Percentiles rank a stretch among this genome's conserved stretches.
These are phyloP conservation scores for Metarhizium guizhouense DNA, from an alignment of 2,329 filamentous ascomycete genomes.

Conservation along the genomic window DNA sequence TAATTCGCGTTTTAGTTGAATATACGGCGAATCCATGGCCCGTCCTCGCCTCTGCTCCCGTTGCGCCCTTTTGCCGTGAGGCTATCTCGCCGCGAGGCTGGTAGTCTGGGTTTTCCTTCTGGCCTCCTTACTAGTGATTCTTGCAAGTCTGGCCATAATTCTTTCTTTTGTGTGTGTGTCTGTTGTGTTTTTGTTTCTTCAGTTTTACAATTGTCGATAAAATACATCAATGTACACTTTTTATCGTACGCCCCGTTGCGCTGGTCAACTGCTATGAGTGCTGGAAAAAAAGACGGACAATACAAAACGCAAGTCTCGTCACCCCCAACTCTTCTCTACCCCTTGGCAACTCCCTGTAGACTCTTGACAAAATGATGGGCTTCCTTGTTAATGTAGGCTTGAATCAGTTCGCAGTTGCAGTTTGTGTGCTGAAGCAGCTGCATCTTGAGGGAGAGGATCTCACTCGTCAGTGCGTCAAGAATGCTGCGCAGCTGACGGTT, in stretches of 20 bases:
- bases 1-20: too few species aligned
- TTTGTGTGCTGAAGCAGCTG: conserved; percentile 13
- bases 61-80: not conserved
- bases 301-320: not conserved
- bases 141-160: not conserved
- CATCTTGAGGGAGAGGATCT: conserved; percentile 16
- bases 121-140: not conserved
- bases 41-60: not conserved
- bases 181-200: too few species aligned
- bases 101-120: not conserved
- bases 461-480: conserved; percentile 10
- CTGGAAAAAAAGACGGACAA: too few species aligned
- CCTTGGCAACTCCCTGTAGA: not conserved
- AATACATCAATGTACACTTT: not conserved
- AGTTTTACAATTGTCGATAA: too few species aligned
- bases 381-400: conserved; percentile 13
- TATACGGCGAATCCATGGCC: too few species aligned
- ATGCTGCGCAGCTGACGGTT: conserved; percentile 8
- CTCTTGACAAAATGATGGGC: conserved; percentile 10
- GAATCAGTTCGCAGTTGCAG: conserved; percentile 15
- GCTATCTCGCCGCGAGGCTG: not conserved
- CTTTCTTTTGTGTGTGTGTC: too few species aligned
- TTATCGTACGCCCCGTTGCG: not conserved
- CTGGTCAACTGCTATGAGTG: too few species aligned
- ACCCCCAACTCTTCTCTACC: not conserved